Evolutionary conservation across 805 yeast genomes (phyloP), one percentile per base, ranked within the genome.

Genomic region (Candida wancherniae): DNA sequence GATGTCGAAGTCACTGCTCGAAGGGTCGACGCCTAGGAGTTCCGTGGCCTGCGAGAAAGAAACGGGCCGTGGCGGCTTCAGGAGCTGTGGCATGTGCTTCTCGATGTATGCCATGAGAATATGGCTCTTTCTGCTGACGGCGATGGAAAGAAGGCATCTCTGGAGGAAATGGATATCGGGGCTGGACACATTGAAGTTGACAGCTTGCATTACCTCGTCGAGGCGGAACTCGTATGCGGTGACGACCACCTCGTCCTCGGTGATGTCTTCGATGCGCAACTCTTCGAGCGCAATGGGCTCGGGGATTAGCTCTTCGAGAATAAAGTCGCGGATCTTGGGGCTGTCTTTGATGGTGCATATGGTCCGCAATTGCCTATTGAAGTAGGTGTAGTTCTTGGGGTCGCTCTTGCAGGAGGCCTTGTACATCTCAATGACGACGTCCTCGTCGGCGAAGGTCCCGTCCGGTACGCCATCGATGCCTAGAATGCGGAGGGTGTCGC

Each of bases 171-270:
- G 37, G 19, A 73, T 41, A 22, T 57, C 62, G 30, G 70, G 48
- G 31, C 67, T 63, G 23, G 48, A 45, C 6, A 45, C 33, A 20
- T 52, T 45, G 31, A 57, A 54, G 13, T 57, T 55, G 30, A 51
- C 53, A 1, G 52, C 29, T 28, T 55, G 58, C 33, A 59, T 36
- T 2, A 59, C 46, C 34, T 84, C 94, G 24, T 73, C 72, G 2
- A 69, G 48, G 37, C 77, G 77, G 24, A 81, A 65, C 35, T 81
- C 78, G 47, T 75, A 83, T 1, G 94, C 88, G 1, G 94, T 81
- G 17, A 77, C 67, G 3, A 85, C 72, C 25, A 83, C 75, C 40
- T 84, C 92, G 48, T 66, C 71, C 35, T 66, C 71, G 10, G 71
- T 66, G 20, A 63, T 55, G 29, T 61, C 68, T 36, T 64, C 71